Percentiles rank a stretch among this genome's conserved stretches.
These are phyloP conservation scores for Kwoniella botswanensis DNA, from an alignment of 768 basidiomycete species.

Conservation along the genomic window DNA sequence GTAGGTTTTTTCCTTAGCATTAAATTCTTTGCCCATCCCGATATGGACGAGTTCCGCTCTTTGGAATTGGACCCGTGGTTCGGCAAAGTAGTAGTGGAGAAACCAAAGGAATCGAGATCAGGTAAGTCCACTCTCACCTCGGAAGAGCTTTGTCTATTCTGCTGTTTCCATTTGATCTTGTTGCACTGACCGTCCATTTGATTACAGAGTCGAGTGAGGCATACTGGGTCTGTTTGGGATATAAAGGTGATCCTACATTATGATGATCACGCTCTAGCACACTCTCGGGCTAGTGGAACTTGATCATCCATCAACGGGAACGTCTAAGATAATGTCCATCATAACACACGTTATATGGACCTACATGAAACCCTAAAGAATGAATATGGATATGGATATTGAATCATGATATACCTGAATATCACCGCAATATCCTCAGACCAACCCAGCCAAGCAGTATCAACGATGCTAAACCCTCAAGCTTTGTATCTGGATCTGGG, in stretches of 20 bases:
- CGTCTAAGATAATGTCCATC: not conserved
- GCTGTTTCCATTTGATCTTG: no score
- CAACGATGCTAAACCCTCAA: not conserved
- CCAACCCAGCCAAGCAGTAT: not conserved
- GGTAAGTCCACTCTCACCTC: constrained; percentile 34
- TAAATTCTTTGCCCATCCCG: constrained; percentile 82
- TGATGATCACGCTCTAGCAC: not conserved
- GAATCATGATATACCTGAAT: no score
- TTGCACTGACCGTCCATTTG: no score
- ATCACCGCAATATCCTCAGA: not conserved
- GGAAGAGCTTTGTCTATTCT: no score
- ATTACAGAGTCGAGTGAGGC: constrained; percentile 72
- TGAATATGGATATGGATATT: no score
- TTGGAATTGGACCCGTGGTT: constrained; percentile 70
- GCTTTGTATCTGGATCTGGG: not conserved
- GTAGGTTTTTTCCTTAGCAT: constrained; percentile 64
- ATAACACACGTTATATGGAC: not conserved
- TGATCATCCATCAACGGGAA: not conserved
- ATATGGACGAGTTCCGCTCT: constrained; percentile 69
- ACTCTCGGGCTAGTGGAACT: no score
- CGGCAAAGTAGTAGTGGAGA: constrained; percentile 69
- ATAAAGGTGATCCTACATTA: constrained; percentile 39
- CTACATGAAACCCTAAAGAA: not conserved
- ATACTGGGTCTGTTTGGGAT: constrained; percentile 85
- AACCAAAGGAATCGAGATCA: constrained; percentile 78